Evolutionary conservation across 441 rosid genomes (phyloP).

Genomic region (Adansonia rubrostipa): DNA sequence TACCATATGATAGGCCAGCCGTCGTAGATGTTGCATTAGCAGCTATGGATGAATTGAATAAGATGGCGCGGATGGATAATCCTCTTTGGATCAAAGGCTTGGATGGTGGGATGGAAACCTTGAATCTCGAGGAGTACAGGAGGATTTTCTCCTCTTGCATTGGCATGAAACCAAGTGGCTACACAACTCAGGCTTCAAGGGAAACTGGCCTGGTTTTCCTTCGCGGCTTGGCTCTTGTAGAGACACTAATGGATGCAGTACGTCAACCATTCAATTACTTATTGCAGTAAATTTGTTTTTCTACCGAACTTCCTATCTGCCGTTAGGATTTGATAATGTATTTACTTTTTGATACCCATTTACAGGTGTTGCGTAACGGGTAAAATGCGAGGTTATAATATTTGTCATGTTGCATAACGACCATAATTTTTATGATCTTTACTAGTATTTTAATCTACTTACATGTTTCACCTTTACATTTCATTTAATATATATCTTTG

Average conservation of each 20-base stretch:
- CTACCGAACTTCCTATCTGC: background rate
- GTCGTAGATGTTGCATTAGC: slow-evolving; percentile 45
- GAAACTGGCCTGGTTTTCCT: slow-evolving; percentile 51
- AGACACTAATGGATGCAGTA: slow-evolving; percentile 65
- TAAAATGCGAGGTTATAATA: too few species aligned
- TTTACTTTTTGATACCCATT: too few species aligned
- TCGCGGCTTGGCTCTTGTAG: slow-evolving; percentile 51
- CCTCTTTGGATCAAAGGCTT: slow-evolving; percentile 47
- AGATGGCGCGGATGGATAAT: slow-evolving; percentile 44
- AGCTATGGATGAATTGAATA: slow-evolving; percentile 56
- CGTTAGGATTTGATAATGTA: too few species aligned
- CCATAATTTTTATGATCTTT: too few species aligned
- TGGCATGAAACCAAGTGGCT: slow-evolving; percentile 37
- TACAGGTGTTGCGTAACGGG: too few species aligned
- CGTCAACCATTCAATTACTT: slow-evolving; percentile 1
- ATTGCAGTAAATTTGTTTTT: background rate
- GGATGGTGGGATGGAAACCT: slow-evolving; percentile 43
- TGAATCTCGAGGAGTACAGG: slow-evolving; percentile 51
- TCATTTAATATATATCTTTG: background rate
- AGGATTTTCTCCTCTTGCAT: slow-evolving; percentile 39
- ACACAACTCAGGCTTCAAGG: slow-evolving; percentile 50
- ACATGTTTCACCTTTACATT: too few species aligned
- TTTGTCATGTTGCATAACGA: too few species aligned
- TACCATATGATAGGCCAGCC: slow-evolving; percentile 17
- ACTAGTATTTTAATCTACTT: too few species aligned